Evolutionary conservation across 345 rosid species (phyloP), one percentile per base, ranked within the genome.

Genomic region (Rhodamnia argentea): DNA sequence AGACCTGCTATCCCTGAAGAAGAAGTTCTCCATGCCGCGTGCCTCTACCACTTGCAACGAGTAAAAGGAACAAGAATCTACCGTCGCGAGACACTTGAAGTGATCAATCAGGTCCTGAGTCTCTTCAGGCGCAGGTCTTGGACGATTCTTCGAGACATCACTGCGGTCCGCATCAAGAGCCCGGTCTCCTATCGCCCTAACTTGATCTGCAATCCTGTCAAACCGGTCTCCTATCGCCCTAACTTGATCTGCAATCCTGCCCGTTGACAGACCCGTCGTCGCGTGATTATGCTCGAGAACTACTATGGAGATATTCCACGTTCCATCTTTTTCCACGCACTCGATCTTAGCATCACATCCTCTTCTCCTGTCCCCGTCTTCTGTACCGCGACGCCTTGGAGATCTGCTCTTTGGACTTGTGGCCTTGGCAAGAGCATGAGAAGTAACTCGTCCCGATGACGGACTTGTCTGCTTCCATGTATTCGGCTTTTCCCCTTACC

Each of bases 311-410:
- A 60, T n/a, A 18, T 0, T 13, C 74, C 74, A 60, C 20, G 0
- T n/a, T 60, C 74, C 74, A 0, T 13, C 40, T 2, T 6, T 13
- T 0, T 13, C 74, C 18, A 0, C 0, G 10, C 74, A 60, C 4
- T 3, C 13, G 74, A 60, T 60, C 10, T 0, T 60, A 13, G 37
- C 74, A 0, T 0, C 10, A 27, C 74, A 60, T 3, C 2, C 18
- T 60, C 4, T 60, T 60, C 74, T 60, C 0, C 20, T 60, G 37
- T 5, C 1, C 1, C 7, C 6, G 70, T n/a, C 16, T n/a, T 59
- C 0, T 59, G 16, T 13, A 59, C 37, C 4, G 18, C 2, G 37
- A 3, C 1, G 2, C 20, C 37, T 60, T 60, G 8, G 13, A 0
- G 18, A 60, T 60, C 37, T 13, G 74, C 74, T 13, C 20, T 13